Conservation (phyloP, 306 rosid genomes). For the Acacia crassicarpa region DNA sequence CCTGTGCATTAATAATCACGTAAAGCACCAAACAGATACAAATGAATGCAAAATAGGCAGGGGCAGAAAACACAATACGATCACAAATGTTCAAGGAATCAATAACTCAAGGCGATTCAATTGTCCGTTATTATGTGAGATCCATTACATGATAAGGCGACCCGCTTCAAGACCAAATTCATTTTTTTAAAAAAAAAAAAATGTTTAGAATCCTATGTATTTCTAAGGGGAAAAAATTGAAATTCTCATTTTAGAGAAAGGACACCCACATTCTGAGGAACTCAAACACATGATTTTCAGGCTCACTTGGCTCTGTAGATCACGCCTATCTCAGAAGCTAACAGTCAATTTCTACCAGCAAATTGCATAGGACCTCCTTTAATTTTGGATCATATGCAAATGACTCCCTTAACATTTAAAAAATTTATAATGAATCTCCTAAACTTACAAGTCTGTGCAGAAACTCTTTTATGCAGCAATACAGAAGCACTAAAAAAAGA, state of each 20-base stretch:
- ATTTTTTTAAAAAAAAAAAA: not conserved
- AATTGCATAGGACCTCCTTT: not conserved
- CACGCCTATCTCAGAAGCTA: not conserved
- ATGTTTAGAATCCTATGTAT: not conserved
- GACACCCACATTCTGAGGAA: not conserved
- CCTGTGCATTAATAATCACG: not conserved
- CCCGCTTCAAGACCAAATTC: not conserved
- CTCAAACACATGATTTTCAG: not conserved
- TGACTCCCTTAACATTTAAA: not conserved
- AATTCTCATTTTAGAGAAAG: not conserved
- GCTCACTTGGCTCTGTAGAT: not conserved
- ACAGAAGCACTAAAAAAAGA: not conserved
- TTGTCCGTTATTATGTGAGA: not conserved
- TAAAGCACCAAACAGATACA: constrained; percentile 18
- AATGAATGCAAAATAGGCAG: constrained; percentile 14
- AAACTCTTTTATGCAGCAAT: not conserved
- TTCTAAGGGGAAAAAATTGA: not conserved
- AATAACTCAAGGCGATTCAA: constrained; percentile 14
- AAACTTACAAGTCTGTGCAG: not conserved
- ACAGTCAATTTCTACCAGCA: not conserved
- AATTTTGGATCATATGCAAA: not conserved
- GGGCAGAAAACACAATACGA: not conserved
- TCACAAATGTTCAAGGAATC: not conserved
- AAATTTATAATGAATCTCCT: not conserved
- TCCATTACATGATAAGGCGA: not conserved